Base-by-base conservation (phyloP, 148 eudicot genomes). In the Spergularia marina region DNA sequence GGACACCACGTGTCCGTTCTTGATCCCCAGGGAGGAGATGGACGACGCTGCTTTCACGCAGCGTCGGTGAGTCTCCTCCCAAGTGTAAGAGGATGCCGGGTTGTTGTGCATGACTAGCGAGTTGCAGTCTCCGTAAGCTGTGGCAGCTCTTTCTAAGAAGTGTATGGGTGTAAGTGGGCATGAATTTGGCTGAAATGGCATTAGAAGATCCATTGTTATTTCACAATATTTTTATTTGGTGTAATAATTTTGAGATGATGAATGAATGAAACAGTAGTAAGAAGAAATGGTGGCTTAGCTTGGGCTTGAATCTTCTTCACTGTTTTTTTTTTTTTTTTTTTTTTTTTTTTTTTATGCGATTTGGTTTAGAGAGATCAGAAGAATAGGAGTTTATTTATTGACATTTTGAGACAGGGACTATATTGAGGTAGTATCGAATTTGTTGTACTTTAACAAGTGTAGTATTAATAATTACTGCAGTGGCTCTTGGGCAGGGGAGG, bases 91-190 rank as follows among this genome's bases (percentile, higher is more conserved):
- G 53, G 63, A 40, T 4, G 54, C 23, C 6, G 54, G 65, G 15
- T 10, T 79, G 74, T 71, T 52, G 79, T 83, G 78, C 84, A 84
- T 73, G 62, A 89, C 67, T 7, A 89, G 20, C 9, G 98, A 89
- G 16, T 86, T 70, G 67, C 83, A 85, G 55, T 89, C 86, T 11
- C 86, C 85, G 68, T 87, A 89, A 0, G 88, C 89, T 0, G 72
- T 75, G 51, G 97, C 89, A 0, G 94, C 87, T 40, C 97, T 75
- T 13, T 91, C 92, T 7, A 93, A 70, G 83, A 91, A 87, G 36
- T 62, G 58, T 2, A 93, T 34, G 5, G 94, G 92, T 0, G 94
- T 91, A 0, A 93, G 81, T 0, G 97, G 86, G 18, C 81, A 6
- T 10, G 94, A 87, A 58, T 88, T 91, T 30, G 97, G 78, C 25